Percentiles rank a stretch among this genome's conserved stretches.
phyloP scores from a whole-genome alignment of 768 basidiomycete genomes.

The Kwoniella mangroviensis region DNA sequence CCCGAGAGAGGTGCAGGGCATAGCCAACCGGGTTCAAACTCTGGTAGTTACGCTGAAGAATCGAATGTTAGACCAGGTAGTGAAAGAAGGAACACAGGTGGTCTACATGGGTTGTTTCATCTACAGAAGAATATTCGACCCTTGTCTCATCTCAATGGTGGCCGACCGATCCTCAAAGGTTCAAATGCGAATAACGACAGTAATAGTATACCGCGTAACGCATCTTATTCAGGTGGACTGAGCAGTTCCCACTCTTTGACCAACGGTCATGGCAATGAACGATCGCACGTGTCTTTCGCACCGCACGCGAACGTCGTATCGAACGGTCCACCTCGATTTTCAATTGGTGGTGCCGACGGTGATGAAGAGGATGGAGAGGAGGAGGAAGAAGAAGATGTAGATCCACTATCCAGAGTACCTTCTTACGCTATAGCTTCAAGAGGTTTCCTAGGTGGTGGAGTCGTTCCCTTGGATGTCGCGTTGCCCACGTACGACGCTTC shows the following conservation, averaged over 20 bases:
- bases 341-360: conserved; percentile 8
- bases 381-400: conserved; percentile 35
- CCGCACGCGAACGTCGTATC: conserved; percentile 16
- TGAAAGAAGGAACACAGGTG: conserved; percentile 41
- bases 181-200: conserved; percentile 31
- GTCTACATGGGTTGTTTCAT: conserved; percentile 47
- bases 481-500: conserved; percentile 88
- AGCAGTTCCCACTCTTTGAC: neutral
- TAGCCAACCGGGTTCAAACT: conserved; percentile 14
- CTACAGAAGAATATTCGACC: conserved; percentile 53
- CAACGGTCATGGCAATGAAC: conserved; percentile 1
- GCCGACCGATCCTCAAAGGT: conserved; percentile 45
- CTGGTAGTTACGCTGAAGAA: conserved; percentile 19
- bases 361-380: conserved; percentile 16
- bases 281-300: conserved; percentile 28
- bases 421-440: conserved; percentile 81
- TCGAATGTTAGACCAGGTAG: conserved; percentile 54
- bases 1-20: conserved; percentile 63
- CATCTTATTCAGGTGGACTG: conserved; percentile 32
- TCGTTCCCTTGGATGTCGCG: conserved; percentile 80
- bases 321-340: conserved; percentile 7
- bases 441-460: conserved; percentile 85
- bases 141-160: conserved; percentile 34
- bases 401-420: conserved; percentile 74
- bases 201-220: conserved; percentile 31